Conservation (phyloP, 106 monocot genomes). For the Platanthera guangdongensis region DNA sequence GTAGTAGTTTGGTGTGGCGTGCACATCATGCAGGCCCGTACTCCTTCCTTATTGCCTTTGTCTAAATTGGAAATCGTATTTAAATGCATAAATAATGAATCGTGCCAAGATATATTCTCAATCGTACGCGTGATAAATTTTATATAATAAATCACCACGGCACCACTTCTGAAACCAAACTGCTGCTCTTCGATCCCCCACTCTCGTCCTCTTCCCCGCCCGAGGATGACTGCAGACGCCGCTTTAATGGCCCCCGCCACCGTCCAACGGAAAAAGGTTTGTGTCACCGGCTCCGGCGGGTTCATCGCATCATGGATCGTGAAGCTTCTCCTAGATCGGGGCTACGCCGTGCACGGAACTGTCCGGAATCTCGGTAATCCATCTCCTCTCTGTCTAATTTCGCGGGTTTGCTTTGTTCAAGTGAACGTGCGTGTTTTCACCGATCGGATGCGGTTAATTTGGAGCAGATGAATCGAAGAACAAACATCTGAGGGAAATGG, state of each 20-base stretch:
- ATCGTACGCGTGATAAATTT: no score
- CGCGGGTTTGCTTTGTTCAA: no score
- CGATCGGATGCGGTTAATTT: not conserved
- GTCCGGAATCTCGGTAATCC: constrained; percentile 10
- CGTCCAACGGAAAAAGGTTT: constrained; percentile 1
- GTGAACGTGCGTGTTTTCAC: not conserved
- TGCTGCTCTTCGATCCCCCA: not conserved
- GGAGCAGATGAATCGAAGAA: constrained; percentile 65
- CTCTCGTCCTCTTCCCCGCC: not conserved
- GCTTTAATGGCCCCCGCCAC: not conserved
- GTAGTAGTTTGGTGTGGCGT: no score
- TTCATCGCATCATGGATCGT: constrained; percentile 22
- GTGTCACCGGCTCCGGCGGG: constrained; percentile 17
- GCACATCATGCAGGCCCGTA: no score
- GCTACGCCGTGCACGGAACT: constrained; percentile 13
- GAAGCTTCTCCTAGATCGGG: constrained; percentile 13
- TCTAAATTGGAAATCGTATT: no score
- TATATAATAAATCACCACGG: no score
- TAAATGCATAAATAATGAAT: no score
- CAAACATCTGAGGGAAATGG: constrained; percentile 44
- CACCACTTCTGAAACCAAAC: no score
- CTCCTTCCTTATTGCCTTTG: no score
- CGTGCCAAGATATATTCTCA: no score
- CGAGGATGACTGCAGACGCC: not conserved
- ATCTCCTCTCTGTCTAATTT: no score